Percentiles rank a stretch among this genome's conserved stretches.
Evolutionary conservation across 768 basidiomycete species (phyloP).

Genomic region (Leccinum longicurvipes): DNA sequence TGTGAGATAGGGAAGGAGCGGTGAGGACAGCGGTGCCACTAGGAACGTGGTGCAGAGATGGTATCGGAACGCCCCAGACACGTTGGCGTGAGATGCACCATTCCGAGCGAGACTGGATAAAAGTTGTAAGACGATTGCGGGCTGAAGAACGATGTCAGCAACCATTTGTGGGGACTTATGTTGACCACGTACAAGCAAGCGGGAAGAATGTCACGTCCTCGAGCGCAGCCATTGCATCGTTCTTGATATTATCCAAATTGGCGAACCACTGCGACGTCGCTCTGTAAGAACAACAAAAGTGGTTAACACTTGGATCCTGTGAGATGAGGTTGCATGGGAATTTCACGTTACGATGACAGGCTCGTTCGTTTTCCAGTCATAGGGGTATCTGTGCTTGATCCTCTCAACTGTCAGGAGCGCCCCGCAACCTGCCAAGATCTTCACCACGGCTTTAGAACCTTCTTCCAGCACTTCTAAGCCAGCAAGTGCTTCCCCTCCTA

Average conservation of each 20-base stretch:
- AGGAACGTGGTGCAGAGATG: slow-evolving; percentile 67
- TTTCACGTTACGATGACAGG: slow-evolving; percentile 87
- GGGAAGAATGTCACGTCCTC: slow-evolving; percentile 75
- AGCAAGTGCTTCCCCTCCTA: slow-evolving; percentile 48
- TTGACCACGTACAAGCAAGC: slow-evolving; percentile 53
- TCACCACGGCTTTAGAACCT: slow-evolving; percentile 66
- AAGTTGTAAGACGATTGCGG: slow-evolving; percentile 82
- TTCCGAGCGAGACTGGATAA: slow-evolving; percentile 84
- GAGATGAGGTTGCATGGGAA: background rate
- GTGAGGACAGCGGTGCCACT: slow-evolving; percentile 67
- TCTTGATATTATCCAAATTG: slow-evolving; percentile 82
- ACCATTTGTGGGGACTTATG: background rate
- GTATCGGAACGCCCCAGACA: slow-evolving; percentile 97
- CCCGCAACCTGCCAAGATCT: slow-evolving; percentile 51
- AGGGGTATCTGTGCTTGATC: slow-evolving; percentile 87
- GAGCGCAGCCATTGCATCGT: slow-evolving; percentile 65
- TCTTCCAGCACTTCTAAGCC: slow-evolving; percentile 72
- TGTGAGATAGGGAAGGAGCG: slow-evolving; percentile 62
- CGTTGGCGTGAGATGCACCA: slow-evolving; percentile 99
- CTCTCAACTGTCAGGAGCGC: slow-evolving; percentile 61
- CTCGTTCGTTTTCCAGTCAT: slow-evolving; percentile 94
- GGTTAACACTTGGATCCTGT: background rate
- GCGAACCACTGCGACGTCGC: slow-evolving; percentile 99
- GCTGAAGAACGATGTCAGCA: slow-evolving; percentile 43
- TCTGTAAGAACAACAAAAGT: slow-evolving; percentile 33